These are phyloP conservation scores for Cordyceps javanica DNA, from an alignment of 2,329 filamentous ascomycete species.

Conservation along the genomic window DNA sequence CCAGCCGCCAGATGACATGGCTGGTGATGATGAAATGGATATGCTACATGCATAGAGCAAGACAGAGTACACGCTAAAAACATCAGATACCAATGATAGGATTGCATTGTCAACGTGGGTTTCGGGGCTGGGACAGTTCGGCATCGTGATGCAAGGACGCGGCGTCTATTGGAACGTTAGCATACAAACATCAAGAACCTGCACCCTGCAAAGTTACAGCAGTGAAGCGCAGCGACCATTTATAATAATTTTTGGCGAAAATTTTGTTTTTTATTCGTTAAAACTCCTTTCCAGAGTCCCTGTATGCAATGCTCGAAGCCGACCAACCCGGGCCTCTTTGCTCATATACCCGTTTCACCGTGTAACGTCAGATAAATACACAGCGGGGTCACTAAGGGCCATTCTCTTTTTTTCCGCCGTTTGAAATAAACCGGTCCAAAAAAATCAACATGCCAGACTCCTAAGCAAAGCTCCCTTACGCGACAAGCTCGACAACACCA, in stretches of 20 bases:
- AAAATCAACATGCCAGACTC: slow-evolving; percentile 26
- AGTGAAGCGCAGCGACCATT: neutral
- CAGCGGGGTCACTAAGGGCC: slow-evolving; percentile 12
- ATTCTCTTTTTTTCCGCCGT: slow-evolving; percentile 17
- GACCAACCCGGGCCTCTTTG: slow-evolving; percentile 28
- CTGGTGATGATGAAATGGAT: slow-evolving; percentile 51
- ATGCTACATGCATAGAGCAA: slow-evolving; percentile 30
- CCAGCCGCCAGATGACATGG: slow-evolving; percentile 22
- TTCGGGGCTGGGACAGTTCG: neutral
- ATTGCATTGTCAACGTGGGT: neutral
- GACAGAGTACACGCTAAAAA: neutral
- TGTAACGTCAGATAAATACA: slow-evolving; percentile 13
- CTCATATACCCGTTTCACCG: slow-evolving; percentile 13
- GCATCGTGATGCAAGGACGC: neutral
- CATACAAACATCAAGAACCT: neutral
- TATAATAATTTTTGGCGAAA: slow-evolving; percentile 26
- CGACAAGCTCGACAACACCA: slow-evolving; percentile 91
- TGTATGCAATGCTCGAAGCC: slow-evolving; percentile 37
- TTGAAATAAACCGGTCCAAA: slow-evolving; percentile 21
- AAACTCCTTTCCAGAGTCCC: slow-evolving; percentile 33
- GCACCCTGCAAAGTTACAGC: neutral
- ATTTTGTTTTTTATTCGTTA: slow-evolving; percentile 34
- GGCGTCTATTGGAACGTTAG: neutral
- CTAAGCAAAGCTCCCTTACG: slow-evolving; percentile 43
- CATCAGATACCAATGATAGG: slow-evolving; percentile 1